A percentile compares a stretch with the other conserved stretches of the same genome.
Conservation (phyloP, 2,329 filamentous ascomycete genomes). For the Penicillium griseofulvum region DNA sequence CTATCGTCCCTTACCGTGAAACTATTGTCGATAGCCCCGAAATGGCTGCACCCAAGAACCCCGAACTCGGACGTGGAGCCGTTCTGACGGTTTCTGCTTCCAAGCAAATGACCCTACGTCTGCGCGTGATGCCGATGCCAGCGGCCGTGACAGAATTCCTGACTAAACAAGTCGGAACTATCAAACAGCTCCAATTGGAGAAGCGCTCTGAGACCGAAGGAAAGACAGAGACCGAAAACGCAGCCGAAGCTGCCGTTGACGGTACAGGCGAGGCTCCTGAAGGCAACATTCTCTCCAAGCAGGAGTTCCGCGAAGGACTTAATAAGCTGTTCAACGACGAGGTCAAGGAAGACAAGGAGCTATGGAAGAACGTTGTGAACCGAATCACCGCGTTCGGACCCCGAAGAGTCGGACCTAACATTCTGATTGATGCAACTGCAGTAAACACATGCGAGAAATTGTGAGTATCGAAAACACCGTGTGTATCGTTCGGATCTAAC, state of each 20-base stretch:
- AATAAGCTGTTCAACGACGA: constrained; percentile 62
- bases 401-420: constrained; percentile 77
- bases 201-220: constrained; percentile 53
- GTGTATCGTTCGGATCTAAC: not conserved
- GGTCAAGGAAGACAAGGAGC: constrained; percentile 69
- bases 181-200: constrained; percentile 76
- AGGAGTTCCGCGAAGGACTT: constrained; percentile 76
- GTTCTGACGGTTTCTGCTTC: constrained; percentile 74
- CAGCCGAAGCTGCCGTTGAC: constrained; percentile 52
- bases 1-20: constrained; percentile 94
- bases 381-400: constrained; percentile 90
- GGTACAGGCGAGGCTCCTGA: constrained; percentile 54
- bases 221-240: constrained; percentile 39
- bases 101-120: constrained; percentile 75
- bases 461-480: constrained; percentile 47
- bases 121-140: constrained; percentile 78
- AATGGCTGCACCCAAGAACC: constrained; percentile 85
- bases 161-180: constrained; percentile 71
- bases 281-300: constrained; percentile 62
- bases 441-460: constrained; percentile 70
- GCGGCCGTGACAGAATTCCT: constrained; percentile 78
- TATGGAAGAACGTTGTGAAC: constrained; percentile 74
- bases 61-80: constrained; percentile 79
- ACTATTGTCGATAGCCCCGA: constrained; percentile 84
- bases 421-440: constrained; percentile 79